Conservation (phyloP, 140 eudicot species). For the Erigeron philadelphicus region DNA sequence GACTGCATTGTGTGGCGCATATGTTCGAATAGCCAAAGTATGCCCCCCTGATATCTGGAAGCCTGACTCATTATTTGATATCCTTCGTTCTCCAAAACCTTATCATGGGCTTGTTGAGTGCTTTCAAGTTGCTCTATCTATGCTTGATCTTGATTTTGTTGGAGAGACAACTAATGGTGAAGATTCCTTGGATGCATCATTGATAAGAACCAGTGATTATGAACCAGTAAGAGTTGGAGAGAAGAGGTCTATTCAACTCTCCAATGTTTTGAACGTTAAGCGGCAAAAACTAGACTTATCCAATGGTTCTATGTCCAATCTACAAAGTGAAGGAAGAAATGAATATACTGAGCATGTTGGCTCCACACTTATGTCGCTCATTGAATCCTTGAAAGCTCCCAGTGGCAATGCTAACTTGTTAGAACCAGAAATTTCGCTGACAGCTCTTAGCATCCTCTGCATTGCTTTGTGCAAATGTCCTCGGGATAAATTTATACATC, state of each 20-base stretch:
- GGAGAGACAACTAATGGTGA: slow-evolving; percentile 32
- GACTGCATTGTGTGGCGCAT: slow-evolving; percentile 81
- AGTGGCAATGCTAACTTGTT: slow-evolving; percentile 32
- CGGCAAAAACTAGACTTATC: slow-evolving; percentile 47
- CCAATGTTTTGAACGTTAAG: slow-evolving; percentile 39
- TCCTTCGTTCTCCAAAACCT: slow-evolving; percentile 56
- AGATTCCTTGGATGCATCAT: slow-evolving; percentile 26
- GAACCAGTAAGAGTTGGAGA: slow-evolving; percentile 41
- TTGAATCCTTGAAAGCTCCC: slow-evolving; percentile 63
- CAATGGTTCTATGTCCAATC: slow-evolving; percentile 16
- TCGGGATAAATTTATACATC: slow-evolving; percentile 30
- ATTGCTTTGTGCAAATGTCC: slow-evolving; percentile 56
- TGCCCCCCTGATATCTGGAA: slow-evolving; percentile 81
- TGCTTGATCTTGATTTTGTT: slow-evolving; percentile 50
- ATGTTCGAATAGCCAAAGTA: slow-evolving; percentile 56
- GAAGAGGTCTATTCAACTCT: slow-evolving; percentile 49
- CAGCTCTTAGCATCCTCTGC: slow-evolving; percentile 80
- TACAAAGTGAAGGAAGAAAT: slow-evolving; percentile 32
- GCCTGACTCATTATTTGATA: slow-evolving; percentile 61
- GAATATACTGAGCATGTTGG: slow-evolving; percentile 51
- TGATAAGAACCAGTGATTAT: slow-evolving; percentile 24
- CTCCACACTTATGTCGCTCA: slow-evolving; percentile 41
- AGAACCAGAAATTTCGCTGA: slow-evolving; percentile 49
- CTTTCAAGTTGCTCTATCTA: slow-evolving; percentile 60
- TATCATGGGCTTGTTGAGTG: slow-evolving; percentile 54